Base-by-base conservation (phyloP, 495 filamentous ascomycete genomes). In the Talaromyces nanjingensis region DNA sequence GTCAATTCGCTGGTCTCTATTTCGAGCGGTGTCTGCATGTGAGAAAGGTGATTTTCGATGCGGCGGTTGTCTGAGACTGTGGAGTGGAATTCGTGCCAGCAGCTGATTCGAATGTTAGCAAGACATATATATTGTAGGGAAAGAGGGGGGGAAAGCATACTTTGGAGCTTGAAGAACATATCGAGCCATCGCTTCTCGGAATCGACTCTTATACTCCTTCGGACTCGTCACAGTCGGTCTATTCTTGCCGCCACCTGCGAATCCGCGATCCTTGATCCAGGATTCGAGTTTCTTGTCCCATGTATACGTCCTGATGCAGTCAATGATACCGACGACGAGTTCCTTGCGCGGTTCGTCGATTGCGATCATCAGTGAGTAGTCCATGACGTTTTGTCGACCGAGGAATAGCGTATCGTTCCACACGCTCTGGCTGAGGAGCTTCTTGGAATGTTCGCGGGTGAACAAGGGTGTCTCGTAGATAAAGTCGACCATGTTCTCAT, bases 271-370 rank as follows among this genome's bases (percentile, higher is more conserved):
- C 75, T 99, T 99, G 78, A 98, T 97, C 94, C 94, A 99, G 29
- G 88, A 92, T 76, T 99, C 94, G 9, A 99, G 83, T 69, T 96
- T 97, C 80, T 99, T 99, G 76, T 99, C 94, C 94, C 96, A 99
- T 12, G 94, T 99, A 71, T 97, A 99, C 0, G 94, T 99, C 45
- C 94, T 87, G 66, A 99, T 98, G 73, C 92, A 97, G 70, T 99
- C 94, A 67, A 99, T 98, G 67, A 99, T 97, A 3, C 94, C 94
- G 16, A 99, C 93, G 6, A 97, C 89, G 39, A 99, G 82, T 77
- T 99, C 94, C 65, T 91, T 91, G 49, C 87, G 82, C 45, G 80
- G 80, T 69, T 98, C 96, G 69, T 98, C 93, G 54, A 99, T 92
- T 18, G 94, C 94, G 54, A 97, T 91, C 94, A 99, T 99, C 37